Evolutionary conservation across 2,329 filamentous ascomycete species (phyloP), one percentile per base, ranked within the genome.

Genomic region (Penicillium sp.): DNA sequence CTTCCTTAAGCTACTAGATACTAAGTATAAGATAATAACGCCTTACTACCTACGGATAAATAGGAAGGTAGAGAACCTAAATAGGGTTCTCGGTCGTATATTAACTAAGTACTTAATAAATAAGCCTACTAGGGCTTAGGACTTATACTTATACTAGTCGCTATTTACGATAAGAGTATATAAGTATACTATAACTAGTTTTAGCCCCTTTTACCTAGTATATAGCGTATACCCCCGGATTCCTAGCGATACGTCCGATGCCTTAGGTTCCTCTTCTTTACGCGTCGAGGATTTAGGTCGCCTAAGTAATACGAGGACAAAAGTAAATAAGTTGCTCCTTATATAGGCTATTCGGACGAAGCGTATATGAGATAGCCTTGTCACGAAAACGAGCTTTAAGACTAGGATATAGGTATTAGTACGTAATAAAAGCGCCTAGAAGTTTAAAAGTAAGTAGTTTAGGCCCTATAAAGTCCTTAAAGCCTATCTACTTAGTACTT

Each of bases 41-140:
- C n/a, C 13, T 1, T 52, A 47, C 4, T 45, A 50, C n/a, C 18
- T 27, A 3, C 23, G 27, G 8, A 52, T 40, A 13, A 52, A 52
- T 31, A 29, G 22, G 0, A 50, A 50, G 18, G 4, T 51, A 13
- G 23, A 52, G 8, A 47, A 52, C 22, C 38, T 52, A 16, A 52
- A 49, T 40, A 31, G 40, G 1, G 8, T 49, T 23, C 6, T 52
- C 3, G 31, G 31, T 1, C 4, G 28, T 1, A 51, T 46, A 22
- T 18, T 51, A 8, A 51, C 6, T 13, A 51, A 46, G 31, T 47
- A 44, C 16, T 20, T 49, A 16, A 52, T 52, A 44, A 22, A 23
- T 20, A 49, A 46, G 13, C 27, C 28, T 18, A 51, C 20, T 14
- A 39, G 26, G n/a, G 4, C 14, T 11, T 49, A 36, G 31, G 39